phyloP scores from a whole-genome alignment of 192 early-diverging fungal genomes.

The Chytriomyces sp. region DNA sequence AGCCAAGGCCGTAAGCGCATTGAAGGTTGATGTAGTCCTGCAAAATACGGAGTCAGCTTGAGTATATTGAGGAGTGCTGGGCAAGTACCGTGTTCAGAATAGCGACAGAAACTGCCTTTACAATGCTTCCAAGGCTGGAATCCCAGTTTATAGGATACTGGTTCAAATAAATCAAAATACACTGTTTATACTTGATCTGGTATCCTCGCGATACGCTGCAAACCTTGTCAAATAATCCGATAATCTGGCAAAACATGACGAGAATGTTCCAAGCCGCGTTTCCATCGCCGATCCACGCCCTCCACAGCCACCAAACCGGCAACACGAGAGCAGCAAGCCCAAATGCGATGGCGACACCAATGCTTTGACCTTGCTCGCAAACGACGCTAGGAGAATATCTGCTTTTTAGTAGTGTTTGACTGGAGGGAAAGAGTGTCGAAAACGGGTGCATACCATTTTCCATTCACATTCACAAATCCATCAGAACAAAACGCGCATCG shows the following conservation, averaged over 20 bases:
- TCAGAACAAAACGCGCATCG: conserved; percentile 31
- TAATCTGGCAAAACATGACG: conserved; percentile 22
- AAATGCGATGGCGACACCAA: conserved; percentile 22
- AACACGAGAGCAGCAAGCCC: neutral
- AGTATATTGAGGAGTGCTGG: neutral
- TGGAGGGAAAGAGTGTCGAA: too few relatives aligned
- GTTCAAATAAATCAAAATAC: neutral
- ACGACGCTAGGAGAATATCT: neutral
- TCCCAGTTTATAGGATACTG: conserved; percentile 31
- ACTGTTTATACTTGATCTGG: too few relatives aligned
- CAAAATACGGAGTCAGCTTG: neutral
- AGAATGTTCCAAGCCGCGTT: conserved; percentile 20
- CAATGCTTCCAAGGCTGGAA: conserved; percentile 21
- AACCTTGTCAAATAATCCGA: conserved; percentile 25
- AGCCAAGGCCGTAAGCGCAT: conserved; percentile 26
- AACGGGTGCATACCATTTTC: neutral
- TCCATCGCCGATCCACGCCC: conserved; percentile 2
- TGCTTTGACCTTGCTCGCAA: conserved; percentile 23
- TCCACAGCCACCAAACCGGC: conserved; percentile 31
- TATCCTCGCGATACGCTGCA: too few relatives aligned
- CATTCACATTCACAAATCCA: conserved; percentile 29
- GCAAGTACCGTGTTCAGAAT: conserved; percentile 24
- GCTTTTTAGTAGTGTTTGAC: too few relatives aligned
- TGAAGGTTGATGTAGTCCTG: conserved; percentile 33
- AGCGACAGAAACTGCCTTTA: conserved; percentile 16